Percentiles rank a stretch among this genome's conserved stretches.
These are phyloP conservation scores for Annulohypoxylon maeteangense DNA, from an alignment of 495 filamentous ascomycete species.

Conservation along the genomic window DNA sequence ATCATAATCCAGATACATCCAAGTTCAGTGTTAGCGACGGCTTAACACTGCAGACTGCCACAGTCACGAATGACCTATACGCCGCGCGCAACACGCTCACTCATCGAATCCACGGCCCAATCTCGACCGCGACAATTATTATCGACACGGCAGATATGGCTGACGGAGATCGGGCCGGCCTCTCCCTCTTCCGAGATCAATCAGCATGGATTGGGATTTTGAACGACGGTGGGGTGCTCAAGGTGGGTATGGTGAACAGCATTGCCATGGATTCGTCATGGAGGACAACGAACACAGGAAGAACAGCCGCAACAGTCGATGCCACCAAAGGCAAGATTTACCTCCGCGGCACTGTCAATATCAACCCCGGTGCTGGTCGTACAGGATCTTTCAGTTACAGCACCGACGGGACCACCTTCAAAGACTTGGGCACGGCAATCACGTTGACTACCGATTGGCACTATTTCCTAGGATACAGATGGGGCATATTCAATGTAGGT, in stretches of 20 bases:
- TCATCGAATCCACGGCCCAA: conserved; percentile 3
- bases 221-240: background rate
- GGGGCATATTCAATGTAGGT: conserved; percentile 11
- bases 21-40: conserved; percentile 6
- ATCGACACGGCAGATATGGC: conserved; percentile 3
- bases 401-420: conserved; percentile 4
- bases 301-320: conserved; percentile 1
- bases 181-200: conserved; percentile 6
- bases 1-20: background rate
- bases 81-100: conserved; percentile 16
- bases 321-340: background rate
- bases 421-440: background rate
- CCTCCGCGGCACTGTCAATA: conserved; percentile 6
- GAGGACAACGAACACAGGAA: conserved; percentile 8
- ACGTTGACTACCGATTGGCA: conserved; percentile 4
- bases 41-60: background rate
- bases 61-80: conserved; percentile 2
- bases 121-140: conserved; percentile 5
- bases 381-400: conserved; percentile 1
- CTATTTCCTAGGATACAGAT: conserved; percentile 8
- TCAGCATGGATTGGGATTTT: conserved; percentile 5
- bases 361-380: conserved; percentile 1
- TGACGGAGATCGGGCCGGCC: background rate
- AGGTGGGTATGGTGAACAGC: conserved; percentile 7
- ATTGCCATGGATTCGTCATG: conserved; percentile 3